Evolutionary conservation across 2,329 filamentous ascomycete genomes (phyloP), one percentile per base, ranked within the genome.

Genomic region (Trichoderma asperellum): DNA sequence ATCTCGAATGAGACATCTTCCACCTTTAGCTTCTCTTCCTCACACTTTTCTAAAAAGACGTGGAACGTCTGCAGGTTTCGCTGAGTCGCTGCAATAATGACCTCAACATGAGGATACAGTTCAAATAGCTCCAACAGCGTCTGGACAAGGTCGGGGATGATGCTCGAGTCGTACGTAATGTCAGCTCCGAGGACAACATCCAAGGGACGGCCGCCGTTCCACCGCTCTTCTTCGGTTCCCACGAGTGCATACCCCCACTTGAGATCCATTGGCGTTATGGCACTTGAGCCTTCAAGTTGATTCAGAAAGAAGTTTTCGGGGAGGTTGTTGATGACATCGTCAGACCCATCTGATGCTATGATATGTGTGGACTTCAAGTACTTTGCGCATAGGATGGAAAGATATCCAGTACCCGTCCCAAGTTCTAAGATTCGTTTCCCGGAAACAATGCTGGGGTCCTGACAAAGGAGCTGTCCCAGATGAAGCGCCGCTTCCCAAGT

Each of bases 401-500:
- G 79, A 75, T 93, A 91, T 0, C 92, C 92, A 0, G 92, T 94
- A 1, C 92, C 92, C 1, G 91, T 88, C 4, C 92, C 92, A 1
- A 95, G 83, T 76, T 95, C 92, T 2, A 95, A 81, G 0, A 94
- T 79, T 8, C 82, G 84, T 75, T 88, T 90, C 2, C 81, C 84
- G 8, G 74, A 74, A 34, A 92, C 81, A 24, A 85, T 72, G 1
- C 73, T 71, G 0, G 77, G 78, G 61, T 84, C 79, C n/a, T 75
- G 70, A 70, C 87, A 87, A 27, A 94, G 85, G 74, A 89, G 93
- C 56, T 89, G 85, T 1, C 90, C 91, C 0, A 95, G 83, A 73
- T 93, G 90, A 10, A 95, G 81, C 1, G 91, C 89, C 0, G 92
- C 92, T 77, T 95, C 92, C 92, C 92, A 96, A 0, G 92, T 95